Conservation (phyloP, 768 basidiomycete species). For the Russula emetica region DNA sequence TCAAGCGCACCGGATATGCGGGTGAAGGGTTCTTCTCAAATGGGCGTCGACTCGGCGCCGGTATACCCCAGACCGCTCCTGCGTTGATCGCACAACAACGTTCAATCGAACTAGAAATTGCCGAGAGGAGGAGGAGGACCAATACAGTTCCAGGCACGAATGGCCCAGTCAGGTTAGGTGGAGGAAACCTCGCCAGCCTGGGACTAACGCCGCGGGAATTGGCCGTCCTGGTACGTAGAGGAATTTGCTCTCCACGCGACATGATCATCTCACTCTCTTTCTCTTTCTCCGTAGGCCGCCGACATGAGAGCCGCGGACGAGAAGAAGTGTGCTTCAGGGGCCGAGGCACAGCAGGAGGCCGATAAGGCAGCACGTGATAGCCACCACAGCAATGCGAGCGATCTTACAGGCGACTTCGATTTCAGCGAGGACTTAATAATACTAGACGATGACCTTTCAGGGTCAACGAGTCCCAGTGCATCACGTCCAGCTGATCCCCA, state of each 20-base stretch:
- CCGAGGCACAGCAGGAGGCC: conserved; percentile 53
- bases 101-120: conserved; percentile 61
- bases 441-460: conserved; percentile 25
- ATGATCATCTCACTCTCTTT: neutral
- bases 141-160: conserved; percentile 46
- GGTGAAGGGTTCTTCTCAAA: conserved; percentile 86
- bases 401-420: conserved; percentile 45
- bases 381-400: conserved; percentile 54
- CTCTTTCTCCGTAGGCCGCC: conserved; percentile 61
- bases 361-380: conserved; percentile 68
- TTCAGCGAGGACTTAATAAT: conserved; percentile 37
- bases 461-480: conserved; percentile 24
- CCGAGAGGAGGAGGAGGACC: conserved; percentile 62
- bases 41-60: conserved; percentile 67
- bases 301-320: conserved; percentile 73
- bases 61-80: conserved; percentile 64
- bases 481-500: conserved; percentile 30
- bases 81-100: conserved; percentile 58
- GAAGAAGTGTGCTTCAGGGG: conserved; percentile 65
- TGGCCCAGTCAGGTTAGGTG: conserved; percentile 51
- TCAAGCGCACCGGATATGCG: conserved; percentile 76
- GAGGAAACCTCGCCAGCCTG: conserved; percentile 39
- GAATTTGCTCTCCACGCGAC: neutral
- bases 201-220: conserved; percentile 64
- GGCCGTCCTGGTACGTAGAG: conserved; percentile 55